These are phyloP conservation scores for Colletotrichum sp. DNA, from an alignment of 2,329 filamentous ascomycete genomes.

Conservation along the genomic window DNA sequence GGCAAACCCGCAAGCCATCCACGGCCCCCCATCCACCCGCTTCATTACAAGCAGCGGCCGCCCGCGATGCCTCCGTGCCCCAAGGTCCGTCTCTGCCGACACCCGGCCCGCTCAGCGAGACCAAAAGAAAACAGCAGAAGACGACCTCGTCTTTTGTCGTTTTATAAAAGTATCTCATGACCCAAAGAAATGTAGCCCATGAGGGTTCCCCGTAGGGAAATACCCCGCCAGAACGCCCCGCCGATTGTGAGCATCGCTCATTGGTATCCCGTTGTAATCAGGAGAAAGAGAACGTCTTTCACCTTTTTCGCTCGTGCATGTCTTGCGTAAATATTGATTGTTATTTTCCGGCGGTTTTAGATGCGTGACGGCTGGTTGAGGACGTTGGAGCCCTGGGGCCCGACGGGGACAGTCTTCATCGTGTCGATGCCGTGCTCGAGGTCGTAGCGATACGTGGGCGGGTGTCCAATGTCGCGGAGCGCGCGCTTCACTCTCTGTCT, in stretches of 20 bases:
- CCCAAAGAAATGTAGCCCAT: neutral
- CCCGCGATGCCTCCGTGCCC: neutral
- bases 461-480: constrained; percentile 8
- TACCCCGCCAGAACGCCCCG: neutral
- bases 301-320: neutral
- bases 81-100: neutral
- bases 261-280: neutral
- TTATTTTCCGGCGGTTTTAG: neutral
- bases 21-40: neutral
- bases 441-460: constrained; percentile 16
- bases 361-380: constrained; percentile 16
- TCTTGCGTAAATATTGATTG: neutral
- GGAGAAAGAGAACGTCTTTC: neutral
- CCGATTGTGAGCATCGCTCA: neutral
- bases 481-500: constrained; percentile 11
- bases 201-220: neutral
- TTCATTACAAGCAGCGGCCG: neutral
- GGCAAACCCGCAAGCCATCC: neutral
- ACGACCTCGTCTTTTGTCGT: neutral
- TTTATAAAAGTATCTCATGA: neutral
- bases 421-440: constrained; percentile 15
- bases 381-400: constrained; percentile 9
- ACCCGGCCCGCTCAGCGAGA: neutral
- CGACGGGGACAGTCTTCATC: neutral
- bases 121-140: neutral